Conservation (phyloP, 768 basidiomycete species). For the Lentinula sp. region DNA sequence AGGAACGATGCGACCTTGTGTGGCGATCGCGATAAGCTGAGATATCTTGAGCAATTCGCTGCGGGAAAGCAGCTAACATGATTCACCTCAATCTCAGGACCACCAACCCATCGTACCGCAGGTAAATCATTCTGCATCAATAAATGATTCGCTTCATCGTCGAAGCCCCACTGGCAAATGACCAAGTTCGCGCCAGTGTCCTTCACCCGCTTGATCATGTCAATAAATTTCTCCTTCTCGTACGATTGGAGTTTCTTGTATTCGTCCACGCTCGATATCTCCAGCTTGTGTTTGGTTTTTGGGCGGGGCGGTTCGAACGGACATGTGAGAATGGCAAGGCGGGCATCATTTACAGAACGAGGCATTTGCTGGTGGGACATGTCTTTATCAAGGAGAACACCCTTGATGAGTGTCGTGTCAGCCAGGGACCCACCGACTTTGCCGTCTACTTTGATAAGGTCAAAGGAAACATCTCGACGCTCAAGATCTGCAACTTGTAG, state of each 20-base stretch:
- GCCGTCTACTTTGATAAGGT: constrained; percentile 98
- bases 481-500: constrained; percentile 92
- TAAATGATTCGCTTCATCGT: constrained; percentile 97
- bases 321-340: constrained; percentile 94
- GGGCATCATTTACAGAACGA: constrained; percentile 77
- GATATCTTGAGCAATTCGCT: constrained; percentile 1
- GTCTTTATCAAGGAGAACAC: constrained; percentile 99
- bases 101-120: constrained; percentile 98
- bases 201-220: constrained; percentile 97
- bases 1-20: constrained; percentile 96
- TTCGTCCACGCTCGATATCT: constrained; percentile 95
- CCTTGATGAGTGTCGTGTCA: constrained; percentile 92
- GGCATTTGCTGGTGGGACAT: constrained; percentile 99
- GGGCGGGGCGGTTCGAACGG: constrained; percentile 98
- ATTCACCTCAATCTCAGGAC: constrained; percentile 93
- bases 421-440: constrained; percentile 97
- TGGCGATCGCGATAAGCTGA: constrained; percentile 96
- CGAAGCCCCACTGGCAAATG: constrained; percentile 99
- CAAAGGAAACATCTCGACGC: constrained; percentile 92
- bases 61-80: neutral
- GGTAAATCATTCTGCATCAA: constrained; percentile 98
- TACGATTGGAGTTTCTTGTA: constrained; percentile 93
- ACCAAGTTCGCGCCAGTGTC: constrained; percentile 97
- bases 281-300: constrained; percentile 98
- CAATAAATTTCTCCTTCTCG: constrained; percentile 92